A percentile compares a stretch with the other conserved stretches of the same genome.
These are phyloP conservation scores for Acacia confusa DNA, from an alignment of 306 rosid genomes.

Conservation along the genomic window DNA sequence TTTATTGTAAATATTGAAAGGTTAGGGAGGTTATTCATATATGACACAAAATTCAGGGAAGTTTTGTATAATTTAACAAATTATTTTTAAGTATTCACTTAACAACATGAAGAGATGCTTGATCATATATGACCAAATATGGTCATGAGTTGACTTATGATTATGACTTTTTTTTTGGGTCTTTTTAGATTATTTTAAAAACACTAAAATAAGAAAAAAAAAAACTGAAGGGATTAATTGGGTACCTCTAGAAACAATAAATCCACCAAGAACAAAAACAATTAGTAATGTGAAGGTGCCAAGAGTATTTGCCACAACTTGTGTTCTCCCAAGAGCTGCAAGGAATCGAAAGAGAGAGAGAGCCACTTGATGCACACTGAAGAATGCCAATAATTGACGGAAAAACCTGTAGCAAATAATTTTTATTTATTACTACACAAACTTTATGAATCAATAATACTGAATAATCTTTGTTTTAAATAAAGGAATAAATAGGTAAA, in stretches of 20 bases:
- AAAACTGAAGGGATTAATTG: slow-evolving; percentile 15
- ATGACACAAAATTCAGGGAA: too few species aligned
- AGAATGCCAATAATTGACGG: slow-evolving; percentile 74
- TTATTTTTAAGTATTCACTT: too few species aligned
- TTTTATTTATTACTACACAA: neutral
- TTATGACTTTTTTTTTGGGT: neutral
- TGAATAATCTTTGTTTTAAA: too few species aligned
- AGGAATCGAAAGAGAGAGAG: slow-evolving; percentile 77
- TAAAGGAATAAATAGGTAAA: too few species aligned
- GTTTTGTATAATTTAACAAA: too few species aligned
- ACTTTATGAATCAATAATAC: neutral
- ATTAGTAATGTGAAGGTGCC: slow-evolving; percentile 61
- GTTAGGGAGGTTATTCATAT: too few species aligned
- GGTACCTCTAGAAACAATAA: slow-evolving; percentile 69
- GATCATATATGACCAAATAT: neutral
- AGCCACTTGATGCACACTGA: slow-evolving; percentile 78
- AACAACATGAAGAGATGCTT: neutral
- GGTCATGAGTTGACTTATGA: neutral
- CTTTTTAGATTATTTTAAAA: neutral
- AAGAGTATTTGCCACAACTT: slow-evolving; percentile 59
- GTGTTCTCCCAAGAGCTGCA: slow-evolving; percentile 80
- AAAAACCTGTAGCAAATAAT: slow-evolving; percentile 56
- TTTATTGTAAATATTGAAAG: too few species aligned
- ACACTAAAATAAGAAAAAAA: neutral
- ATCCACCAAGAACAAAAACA: slow-evolving; percentile 78